These are phyloP conservation scores for Hysterium pulicare DNA, from an alignment of 2,329 filamentous ascomycete genomes.

Conservation along the genomic window DNA sequence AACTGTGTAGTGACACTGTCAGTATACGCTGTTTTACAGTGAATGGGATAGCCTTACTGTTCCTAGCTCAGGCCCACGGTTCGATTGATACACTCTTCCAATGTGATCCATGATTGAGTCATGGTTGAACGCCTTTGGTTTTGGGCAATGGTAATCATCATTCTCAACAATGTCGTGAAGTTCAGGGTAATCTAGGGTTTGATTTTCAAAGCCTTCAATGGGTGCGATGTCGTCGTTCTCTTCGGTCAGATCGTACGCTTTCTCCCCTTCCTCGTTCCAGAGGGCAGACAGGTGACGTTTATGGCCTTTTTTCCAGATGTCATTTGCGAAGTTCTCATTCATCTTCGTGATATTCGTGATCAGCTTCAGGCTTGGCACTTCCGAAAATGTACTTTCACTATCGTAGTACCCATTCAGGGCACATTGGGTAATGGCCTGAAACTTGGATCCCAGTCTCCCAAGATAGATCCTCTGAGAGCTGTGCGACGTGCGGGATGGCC, in stretches of 20 bases:
- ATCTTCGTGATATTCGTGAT: slow-evolving; percentile 9
- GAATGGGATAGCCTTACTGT: too few species aligned
- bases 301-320: slow-evolving; percentile 7
- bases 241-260: not conserved
- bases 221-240: not conserved
- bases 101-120: slow-evolving; percentile 8
- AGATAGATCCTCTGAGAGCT: slow-evolving; percentile 10
- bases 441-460: slow-evolving; percentile 3
- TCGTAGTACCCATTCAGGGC: slow-evolving; percentile 9
- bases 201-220: too few species aligned
- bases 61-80: slow-evolving; percentile 9
- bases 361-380: slow-evolving; percentile 6
- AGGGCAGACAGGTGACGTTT: slow-evolving; percentile 4
- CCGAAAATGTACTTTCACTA: slow-evolving; percentile 5
- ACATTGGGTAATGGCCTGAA: slow-evolving; percentile 7
- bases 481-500: slow-evolving; percentile 5
- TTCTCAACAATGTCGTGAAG: slow-evolving; percentile 8
- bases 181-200: slow-evolving; percentile 4
- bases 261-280: slow-evolving; percentile 1
- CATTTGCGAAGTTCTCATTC: slow-evolving; percentile 10
- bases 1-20: slow-evolving; percentile 4
- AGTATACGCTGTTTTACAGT: not conserved
- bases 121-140: slow-evolving; percentile 3
- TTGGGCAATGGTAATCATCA: slow-evolving; percentile 5
- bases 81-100: slow-evolving; percentile 7